A percentile compares a stretch with the other conserved stretches of the same genome.
Evolutionary conservation across 495 filamentous ascomycete genomes (phyloP).

Genomic region (Trichocladium uniseriatum): DNA sequence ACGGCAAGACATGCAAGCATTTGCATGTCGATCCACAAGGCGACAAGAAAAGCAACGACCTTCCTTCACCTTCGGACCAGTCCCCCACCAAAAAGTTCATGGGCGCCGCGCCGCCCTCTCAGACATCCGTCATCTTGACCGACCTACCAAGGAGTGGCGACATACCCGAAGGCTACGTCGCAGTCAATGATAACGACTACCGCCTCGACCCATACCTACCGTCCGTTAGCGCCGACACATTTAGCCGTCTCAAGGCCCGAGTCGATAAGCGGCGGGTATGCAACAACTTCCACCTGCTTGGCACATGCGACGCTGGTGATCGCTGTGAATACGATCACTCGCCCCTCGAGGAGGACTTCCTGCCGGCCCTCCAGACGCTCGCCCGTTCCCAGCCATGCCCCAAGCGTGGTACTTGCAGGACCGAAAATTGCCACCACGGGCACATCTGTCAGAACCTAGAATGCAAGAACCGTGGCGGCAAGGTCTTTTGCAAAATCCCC

Average conservation of each 20-base stretch:
- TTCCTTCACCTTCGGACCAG: not conserved
- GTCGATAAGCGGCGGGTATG: conserved; percentile 7
- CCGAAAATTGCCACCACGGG: not conserved
- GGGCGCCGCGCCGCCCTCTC: too few species aligned
- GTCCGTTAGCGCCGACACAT: not conserved
- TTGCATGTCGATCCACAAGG: not conserved
- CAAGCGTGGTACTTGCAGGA: conserved; percentile 1
- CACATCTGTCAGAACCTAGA: conserved; percentile 9
- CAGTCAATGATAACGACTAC: conserved; percentile 3
- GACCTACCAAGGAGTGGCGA: not conserved
- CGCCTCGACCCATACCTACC: conserved; percentile 2
- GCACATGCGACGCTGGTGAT: conserved; percentile 1
- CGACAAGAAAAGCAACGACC: not conserved
- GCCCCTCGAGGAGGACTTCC: not conserved
- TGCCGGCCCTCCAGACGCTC: conserved; percentile 2
- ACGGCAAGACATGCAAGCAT: conserved; percentile 7
- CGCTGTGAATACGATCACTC: conserved; percentile 8
- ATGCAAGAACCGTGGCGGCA: conserved; percentile 9
- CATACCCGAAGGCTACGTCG: not conserved
- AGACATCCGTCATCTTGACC: not conserved
- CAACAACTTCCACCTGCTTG: conserved; percentile 8
- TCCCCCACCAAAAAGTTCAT: not conserved
- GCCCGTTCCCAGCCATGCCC: conserved; percentile 4
- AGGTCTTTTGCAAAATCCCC: not conserved
- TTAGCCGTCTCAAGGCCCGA: conserved; percentile 1